Percentiles rank a stretch among this genome's conserved stretches.
phyloP scores from a whole-genome alignment of 2,329 filamentous ascomycete species.

The Cryphonectria carpinicola region DNA sequence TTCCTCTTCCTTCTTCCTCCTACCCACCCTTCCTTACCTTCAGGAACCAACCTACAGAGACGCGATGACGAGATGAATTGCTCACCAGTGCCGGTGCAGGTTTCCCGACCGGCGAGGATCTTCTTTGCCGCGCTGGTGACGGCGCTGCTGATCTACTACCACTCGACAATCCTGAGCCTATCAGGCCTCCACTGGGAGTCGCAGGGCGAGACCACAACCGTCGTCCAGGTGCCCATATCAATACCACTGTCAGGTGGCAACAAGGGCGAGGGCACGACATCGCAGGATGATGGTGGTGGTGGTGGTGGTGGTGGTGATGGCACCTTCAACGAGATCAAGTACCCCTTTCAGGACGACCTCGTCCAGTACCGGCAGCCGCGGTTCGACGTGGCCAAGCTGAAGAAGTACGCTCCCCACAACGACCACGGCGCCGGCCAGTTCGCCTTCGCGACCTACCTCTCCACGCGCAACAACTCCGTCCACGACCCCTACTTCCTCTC shows the following conservation, averaged over 20 bases:
- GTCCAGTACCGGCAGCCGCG: conserved; percentile 19
- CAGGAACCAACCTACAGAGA: not conserved
- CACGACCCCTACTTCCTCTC: conserved; percentile 29
- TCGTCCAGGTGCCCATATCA: conserved; percentile 15
- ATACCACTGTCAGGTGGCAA: not conserved
- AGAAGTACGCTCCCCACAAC: conserved; percentile 25
- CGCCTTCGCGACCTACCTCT: conserved; percentile 28
- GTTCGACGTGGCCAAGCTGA: conserved; percentile 24
- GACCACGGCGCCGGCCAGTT: conserved; percentile 25
- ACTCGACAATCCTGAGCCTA: conserved; percentile 18
- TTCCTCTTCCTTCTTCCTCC: not conserved
- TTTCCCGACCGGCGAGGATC: conserved; percentile 20
- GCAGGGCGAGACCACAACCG: not conserved
- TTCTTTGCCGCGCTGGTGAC: conserved; percentile 25
- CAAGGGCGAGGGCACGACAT: not conserved
- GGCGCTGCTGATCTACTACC: conserved; percentile 26
- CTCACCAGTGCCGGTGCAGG: conserved; percentile 19
- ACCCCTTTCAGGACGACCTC: conserved; percentile 27
- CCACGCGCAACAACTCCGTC: conserved; percentile 26
- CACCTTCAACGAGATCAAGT: conserved; percentile 26
- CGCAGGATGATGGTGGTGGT: not conserved
- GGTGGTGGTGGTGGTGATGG: not conserved
- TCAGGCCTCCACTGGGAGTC: not conserved
- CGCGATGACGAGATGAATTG: not conserved
- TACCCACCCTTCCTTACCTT: not conserved